Evolutionary conservation across 2,329 filamentous ascomycete species (phyloP), one percentile per base, ranked within the genome.

Genomic region (Verticillium alfalfae): DNA sequence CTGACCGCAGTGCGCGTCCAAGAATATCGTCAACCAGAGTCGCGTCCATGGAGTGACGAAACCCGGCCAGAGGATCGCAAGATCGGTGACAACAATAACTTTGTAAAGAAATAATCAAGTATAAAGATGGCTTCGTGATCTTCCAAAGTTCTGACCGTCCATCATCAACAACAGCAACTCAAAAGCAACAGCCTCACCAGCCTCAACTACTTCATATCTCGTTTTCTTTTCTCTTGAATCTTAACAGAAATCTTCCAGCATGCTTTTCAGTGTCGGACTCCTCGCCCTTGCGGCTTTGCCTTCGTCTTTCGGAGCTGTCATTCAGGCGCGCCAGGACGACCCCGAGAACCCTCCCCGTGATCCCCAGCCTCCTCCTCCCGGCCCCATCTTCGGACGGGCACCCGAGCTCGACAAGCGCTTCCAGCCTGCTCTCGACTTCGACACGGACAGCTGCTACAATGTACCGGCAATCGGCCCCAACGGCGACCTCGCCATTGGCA

Each of bases 371-470:
- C 39, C 39, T 41, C 39, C 39, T 41, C 39, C 39, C 39, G 39
- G 39, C 16, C 39, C 39, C 10, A 41, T 41, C 39, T 41, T 41
- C 39, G 39, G 39, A 7, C 39, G 39, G 15, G 39, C 39, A 12
- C 39, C 39, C 13, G 39, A 41, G 7, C 39, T 41, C 13, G 39
- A 41, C 39, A 41, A 41, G 39, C 39, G 39, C 13, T 56, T 57
- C 56, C 68, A 71, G 61, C 70, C 71, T 3, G 63, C 65, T 8
- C 61, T 71, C 54, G 63, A 78, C 68, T 72, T 74, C 64, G 75
- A 73, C 57, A 70, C 67, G 8, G 70, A 76, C 58, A 67, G 73
- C 22, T 78, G 75, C 66, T 78, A 78, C 64, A 77, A 77, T 64
- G 72, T 72, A 2, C 72, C 75, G 1, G 76, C 75, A 15, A 76